phyloP scores from a whole-genome alignment of 2,329 filamentous ascomycete species.

The Cordyceps militaris region DNA sequence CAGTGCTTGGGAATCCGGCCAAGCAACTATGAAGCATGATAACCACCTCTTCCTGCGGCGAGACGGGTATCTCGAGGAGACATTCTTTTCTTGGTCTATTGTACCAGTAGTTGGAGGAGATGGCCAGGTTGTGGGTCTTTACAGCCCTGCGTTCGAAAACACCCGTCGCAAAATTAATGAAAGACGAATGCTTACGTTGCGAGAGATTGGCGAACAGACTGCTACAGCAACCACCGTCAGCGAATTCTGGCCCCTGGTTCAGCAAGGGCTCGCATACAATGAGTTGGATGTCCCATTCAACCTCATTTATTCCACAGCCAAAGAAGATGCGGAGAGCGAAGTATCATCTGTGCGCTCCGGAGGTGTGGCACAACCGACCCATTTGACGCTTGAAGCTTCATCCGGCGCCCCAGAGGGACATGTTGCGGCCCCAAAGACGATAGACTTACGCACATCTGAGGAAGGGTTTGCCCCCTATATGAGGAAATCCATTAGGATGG shows the following conservation, averaged over 20 bases:
- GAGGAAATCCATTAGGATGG: slow-evolving; percentile 62
- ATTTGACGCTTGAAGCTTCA: slow-evolving; percentile 63
- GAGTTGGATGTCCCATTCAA: slow-evolving; percentile 70
- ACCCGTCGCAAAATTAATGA: slow-evolving; percentile 72
- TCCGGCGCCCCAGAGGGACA: slow-evolving; percentile 63
- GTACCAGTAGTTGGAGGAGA: slow-evolving; percentile 70
- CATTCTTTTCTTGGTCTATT: slow-evolving; percentile 77
- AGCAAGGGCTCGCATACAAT: slow-evolving; percentile 64
- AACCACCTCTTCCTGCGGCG: slow-evolving; percentile 67
- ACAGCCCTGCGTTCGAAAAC: slow-evolving; percentile 77
- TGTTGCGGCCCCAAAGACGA: slow-evolving; percentile 46
- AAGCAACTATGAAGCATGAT: slow-evolving; percentile 80
- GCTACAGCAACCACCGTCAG: slow-evolving; percentile 65
- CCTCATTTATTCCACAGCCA: slow-evolving; percentile 64
- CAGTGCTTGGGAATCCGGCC: slow-evolving; percentile 60
- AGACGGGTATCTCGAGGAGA: slow-evolving; percentile 66
- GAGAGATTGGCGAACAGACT: slow-evolving; percentile 70
- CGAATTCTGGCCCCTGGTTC: slow-evolving; percentile 65
- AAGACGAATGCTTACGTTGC: slow-evolving; percentile 69
- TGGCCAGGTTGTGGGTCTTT: slow-evolving; percentile 67
- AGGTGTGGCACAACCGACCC: slow-evolving; percentile 52
- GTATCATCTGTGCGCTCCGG: slow-evolving; percentile 64
- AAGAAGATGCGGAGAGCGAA: slow-evolving; percentile 64
- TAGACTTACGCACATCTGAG: slow-evolving; percentile 64
- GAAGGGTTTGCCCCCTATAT: slow-evolving; percentile 73